These are phyloP conservation scores for Tilletia setariae DNA, from an alignment of 1,284 basidiomycete genomes.

Conservation along the genomic window DNA sequence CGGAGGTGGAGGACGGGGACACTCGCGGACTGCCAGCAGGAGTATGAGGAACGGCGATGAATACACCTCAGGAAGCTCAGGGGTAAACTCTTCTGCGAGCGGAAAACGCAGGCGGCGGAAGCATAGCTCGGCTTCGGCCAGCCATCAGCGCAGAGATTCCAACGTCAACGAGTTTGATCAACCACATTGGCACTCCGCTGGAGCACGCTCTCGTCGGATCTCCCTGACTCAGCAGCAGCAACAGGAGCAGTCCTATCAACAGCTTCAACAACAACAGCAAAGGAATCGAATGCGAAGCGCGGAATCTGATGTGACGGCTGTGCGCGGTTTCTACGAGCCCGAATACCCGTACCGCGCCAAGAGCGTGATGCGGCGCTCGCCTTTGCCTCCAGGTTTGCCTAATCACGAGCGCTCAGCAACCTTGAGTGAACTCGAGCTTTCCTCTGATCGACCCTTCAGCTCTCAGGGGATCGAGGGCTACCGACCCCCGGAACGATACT, in stretches of 20 bases:
- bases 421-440: conserved; percentile 7
- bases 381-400: background rate
- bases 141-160: conserved; percentile 7
- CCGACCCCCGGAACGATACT: no score
- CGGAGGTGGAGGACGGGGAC: conserved; percentile 1
- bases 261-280: background rate
- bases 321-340: background rate
- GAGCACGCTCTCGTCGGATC: background rate
- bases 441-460: background rate
- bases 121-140: conserved; percentile 6
- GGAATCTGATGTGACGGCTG: conserved; percentile 4
- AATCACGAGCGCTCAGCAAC: conserved; percentile 12
- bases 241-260: background rate
- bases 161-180: conserved; percentile 8
- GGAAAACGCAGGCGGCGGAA: conserved; percentile 7
- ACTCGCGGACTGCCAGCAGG: background rate
- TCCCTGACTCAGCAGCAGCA: conserved; percentile 10
- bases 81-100: background rate
- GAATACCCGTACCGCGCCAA: background rate
- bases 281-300: background rate
- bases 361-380: background rate
- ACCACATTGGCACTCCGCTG: conserved; percentile 5
- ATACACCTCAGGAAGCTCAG: background rate
- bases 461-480: background rate
- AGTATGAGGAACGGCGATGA: conserved; percentile 1